Percentiles rank a stretch among this genome's conserved stretches.
These are phyloP conservation scores for Fonsecaea nubica DNA, from an alignment of 2,329 filamentous ascomycete genomes.

Conservation along the genomic window DNA sequence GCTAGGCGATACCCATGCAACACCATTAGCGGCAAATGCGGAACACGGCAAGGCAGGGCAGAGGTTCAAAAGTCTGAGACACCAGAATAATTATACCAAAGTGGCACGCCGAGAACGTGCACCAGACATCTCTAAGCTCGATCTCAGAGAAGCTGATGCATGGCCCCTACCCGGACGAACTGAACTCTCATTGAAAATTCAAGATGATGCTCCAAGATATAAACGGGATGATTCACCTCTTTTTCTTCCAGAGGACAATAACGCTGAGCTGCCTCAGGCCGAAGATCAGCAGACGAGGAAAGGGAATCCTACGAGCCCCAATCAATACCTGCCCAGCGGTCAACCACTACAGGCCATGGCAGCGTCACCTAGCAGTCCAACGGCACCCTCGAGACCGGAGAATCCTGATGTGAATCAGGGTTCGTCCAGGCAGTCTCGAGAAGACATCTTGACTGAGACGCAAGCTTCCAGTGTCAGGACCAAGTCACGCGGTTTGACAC, in stretches of 20 bases:
- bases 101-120: slow-evolving; percentile 25
- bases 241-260: slow-evolving; percentile 27
- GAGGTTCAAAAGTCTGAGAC: slow-evolving; percentile 33
- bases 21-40: not conserved
- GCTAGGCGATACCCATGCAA: not conserved
- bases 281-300: not conserved
- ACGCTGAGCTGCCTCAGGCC: not conserved
- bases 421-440: not conserved
- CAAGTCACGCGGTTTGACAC: not conserved
- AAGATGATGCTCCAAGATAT: not conserved
- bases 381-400: not conserved
- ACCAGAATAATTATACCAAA: slow-evolving; percentile 36
- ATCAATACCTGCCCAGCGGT: not conserved
- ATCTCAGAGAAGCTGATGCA: slow-evolving; percentile 25
- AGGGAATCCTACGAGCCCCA: not conserved
- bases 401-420: not conserved
- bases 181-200: not conserved
- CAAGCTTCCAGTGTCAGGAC: not conserved
- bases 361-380: not conserved
- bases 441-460: not conserved
- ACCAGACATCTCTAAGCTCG: slow-evolving; percentile 28
- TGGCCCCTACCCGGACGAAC: slow-evolving; percentile 9
- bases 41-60: slow-evolving; percentile 19
- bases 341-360: not conserved
- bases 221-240: slow-evolving; percentile 15